These are phyloP conservation scores for Anastatica hierochuntica DNA, from an alignment of 345 rosid species.

Conservation along the genomic window DNA sequence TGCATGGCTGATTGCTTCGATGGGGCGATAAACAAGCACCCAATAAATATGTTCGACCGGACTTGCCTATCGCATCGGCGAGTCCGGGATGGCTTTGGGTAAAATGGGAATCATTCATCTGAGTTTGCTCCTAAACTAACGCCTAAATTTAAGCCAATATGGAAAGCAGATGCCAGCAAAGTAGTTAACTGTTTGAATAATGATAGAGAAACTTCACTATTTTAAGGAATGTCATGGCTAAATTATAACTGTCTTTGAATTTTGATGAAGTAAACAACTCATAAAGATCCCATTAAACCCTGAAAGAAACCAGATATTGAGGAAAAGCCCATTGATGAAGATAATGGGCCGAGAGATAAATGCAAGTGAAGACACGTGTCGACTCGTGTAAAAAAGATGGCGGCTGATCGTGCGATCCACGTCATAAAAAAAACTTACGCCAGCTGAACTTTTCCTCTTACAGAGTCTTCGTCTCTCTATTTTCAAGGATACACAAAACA, in stretches of 20 bases:
- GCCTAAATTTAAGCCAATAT: constrained; percentile 4
- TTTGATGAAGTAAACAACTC: no score
- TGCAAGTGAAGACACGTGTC: constrained; percentile 20
- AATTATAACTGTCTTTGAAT: neutral
- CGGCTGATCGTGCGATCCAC: constrained; percentile 26
- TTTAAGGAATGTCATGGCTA: neutral
- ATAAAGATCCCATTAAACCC: neutral
- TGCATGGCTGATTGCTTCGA: constrained; percentile 88
- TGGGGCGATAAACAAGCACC: constrained; percentile 80
- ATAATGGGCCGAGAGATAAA: neutral
- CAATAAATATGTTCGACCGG: constrained; percentile 57
- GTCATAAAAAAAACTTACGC: constrained; percentile 18
- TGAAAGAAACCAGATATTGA: neutral
- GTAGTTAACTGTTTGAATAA: constrained; percentile 13
- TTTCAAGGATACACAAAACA: neutral
- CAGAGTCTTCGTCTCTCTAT: no score
- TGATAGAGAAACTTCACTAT: constrained; percentile 6
- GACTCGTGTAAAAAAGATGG: constrained; percentile 3
- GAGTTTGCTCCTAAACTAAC: neutral
- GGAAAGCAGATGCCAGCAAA: neutral
- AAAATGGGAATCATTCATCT: constrained; percentile 18
- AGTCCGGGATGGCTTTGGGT: constrained; percentile 63
- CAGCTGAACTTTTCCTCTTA: constrained; percentile 11
- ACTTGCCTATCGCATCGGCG: constrained; percentile 41
- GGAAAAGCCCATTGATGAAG: neutral